Base-by-base conservation (phyloP, 257 asterid species). In the Forsythia suspensa region DNA sequence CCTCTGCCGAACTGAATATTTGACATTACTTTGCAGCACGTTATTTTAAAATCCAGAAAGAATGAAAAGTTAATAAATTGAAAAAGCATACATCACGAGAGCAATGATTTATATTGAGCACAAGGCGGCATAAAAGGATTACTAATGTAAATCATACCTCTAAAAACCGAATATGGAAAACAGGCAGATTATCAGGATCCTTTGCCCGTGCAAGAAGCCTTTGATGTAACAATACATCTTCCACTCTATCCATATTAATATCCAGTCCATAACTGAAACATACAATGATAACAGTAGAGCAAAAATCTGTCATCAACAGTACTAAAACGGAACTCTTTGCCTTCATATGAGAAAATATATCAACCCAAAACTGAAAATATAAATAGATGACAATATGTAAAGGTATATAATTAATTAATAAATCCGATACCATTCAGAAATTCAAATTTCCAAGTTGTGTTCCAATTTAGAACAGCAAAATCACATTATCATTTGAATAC, bases 191-290 rank as follows among this genome's bases (percentile, higher is more conserved):
- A 46, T 85, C 85, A 66, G 96, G 96, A 88, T 90, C 92, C 83
- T 88, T 93, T 38, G 99, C 99, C 83, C 66, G 78, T 6, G 90
- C 84, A 52, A 95, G 97, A 90, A 93, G 92, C 84, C 85, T 89
- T 71, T 84, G 96, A 82, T 95, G 99, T 81, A 95, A 78, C 86
- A 93, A 79, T 71, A 93, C 99, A 75, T 92, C 98, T 88, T 95
- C 98, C 76, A 84, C 98, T 87, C 89, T 89, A 73, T 91, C 97
- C 90, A 92, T 81, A 82, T 92, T 90, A 73, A 93, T 88, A 86
- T 95, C 97, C 84, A 90, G 84, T 42, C 85, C 90, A 84, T 93
- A 95, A 86, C 99, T 95, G 86, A 77, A 84, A 83, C 78, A 70
- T 76, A 82, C 39, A 77, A 68, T 41, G 67, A 82, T 72, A 81